Evolutionary conservation across 176 grass and related monocot species (phyloP).

Genomic region (Saccharum officinarum): DNA sequence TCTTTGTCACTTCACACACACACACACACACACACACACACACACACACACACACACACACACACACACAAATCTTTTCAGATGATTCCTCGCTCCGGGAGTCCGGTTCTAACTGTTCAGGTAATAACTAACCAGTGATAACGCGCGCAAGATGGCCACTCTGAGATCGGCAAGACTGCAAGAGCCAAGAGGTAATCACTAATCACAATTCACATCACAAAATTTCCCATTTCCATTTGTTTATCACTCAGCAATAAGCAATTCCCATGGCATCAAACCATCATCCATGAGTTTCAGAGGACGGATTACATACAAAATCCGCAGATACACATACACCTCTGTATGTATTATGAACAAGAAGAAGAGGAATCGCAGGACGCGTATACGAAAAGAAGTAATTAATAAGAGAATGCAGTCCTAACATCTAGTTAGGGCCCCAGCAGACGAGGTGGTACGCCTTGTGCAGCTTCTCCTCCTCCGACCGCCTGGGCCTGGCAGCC

Average conservation of each 20-base stretch:
- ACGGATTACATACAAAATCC: slow-evolving; percentile 2
- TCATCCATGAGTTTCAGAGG: too few relatives aligned
- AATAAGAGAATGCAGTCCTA: too few relatives aligned
- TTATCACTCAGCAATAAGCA: slow-evolving; percentile 14
- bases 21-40: too few relatives aligned
- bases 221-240: background rate
- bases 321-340: too few relatives aligned
- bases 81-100: background rate
- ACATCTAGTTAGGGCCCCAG: slow-evolving; percentile 69
- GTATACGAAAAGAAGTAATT: background rate
- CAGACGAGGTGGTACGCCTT: slow-evolving; percentile 78
- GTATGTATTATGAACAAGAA: too few relatives aligned
- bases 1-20: background rate
- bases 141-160: too few relatives aligned
- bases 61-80: background rate
- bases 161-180: background rate
- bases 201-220: background rate
- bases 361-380: background rate
- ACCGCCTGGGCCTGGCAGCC: background rate
- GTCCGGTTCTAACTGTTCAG: background rate
- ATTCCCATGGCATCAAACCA: background rate
- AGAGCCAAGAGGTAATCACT: background rate
- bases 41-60: background rate
- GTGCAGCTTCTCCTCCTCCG: slow-evolving; percentile 53
- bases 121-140: too few relatives aligned